Conservation (phyloP, 23 red algal genomes). For the Rhodosorus marinus region DNA sequence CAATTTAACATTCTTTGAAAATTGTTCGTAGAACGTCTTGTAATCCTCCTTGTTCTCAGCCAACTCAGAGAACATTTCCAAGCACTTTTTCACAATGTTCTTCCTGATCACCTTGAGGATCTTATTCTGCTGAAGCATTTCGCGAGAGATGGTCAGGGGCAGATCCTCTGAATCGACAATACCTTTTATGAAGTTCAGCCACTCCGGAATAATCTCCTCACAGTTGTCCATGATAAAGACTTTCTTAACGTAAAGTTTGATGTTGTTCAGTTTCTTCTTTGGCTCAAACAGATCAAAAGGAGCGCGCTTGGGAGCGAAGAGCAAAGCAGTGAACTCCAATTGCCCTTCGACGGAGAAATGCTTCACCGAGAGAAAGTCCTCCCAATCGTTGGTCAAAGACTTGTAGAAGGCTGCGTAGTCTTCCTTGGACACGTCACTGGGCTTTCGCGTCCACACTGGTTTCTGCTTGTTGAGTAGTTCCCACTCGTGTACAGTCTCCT, state of each 20-base stretch:
- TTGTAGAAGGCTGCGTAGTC: slow-evolving; percentile 99
- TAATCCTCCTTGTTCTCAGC: slow-evolving; percentile 99
- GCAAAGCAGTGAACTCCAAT: slow-evolving; percentile 76
- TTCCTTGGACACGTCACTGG: slow-evolving; percentile 78
- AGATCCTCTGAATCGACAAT: slow-evolving; percentile 96
- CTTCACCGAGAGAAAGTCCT: slow-evolving; percentile 83
- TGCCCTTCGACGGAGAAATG: slow-evolving; percentile 93
- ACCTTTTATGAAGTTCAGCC: slow-evolving; percentile 98
- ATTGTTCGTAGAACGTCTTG: slow-evolving; percentile 90
- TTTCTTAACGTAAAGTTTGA: slow-evolving; percentile 86
- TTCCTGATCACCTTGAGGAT: slow-evolving; percentile 97
- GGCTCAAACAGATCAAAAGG: slow-evolving; percentile 98
- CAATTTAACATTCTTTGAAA: slow-evolving; percentile 95
- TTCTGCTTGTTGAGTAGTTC: slow-evolving; percentile 98
- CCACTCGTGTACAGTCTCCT: slow-evolving; percentile 89
- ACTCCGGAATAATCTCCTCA: slow-evolving; percentile 97
- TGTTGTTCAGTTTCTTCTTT: slow-evolving; percentile 96
- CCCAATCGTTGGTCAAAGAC: slow-evolving; percentile 97
- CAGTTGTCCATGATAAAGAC: slow-evolving; percentile 99
- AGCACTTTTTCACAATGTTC: slow-evolving; percentile 95
- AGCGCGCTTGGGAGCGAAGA: slow-evolving; percentile 88
- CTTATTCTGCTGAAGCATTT: slow-evolving; percentile 99
- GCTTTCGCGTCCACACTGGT: slow-evolving; percentile 93
- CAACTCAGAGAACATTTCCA: slow-evolving; percentile 88
- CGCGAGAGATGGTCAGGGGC: slow-evolving; percentile 89